Conservation (phyloP, 805 yeast species). For the Ogataea sp. region DNA sequence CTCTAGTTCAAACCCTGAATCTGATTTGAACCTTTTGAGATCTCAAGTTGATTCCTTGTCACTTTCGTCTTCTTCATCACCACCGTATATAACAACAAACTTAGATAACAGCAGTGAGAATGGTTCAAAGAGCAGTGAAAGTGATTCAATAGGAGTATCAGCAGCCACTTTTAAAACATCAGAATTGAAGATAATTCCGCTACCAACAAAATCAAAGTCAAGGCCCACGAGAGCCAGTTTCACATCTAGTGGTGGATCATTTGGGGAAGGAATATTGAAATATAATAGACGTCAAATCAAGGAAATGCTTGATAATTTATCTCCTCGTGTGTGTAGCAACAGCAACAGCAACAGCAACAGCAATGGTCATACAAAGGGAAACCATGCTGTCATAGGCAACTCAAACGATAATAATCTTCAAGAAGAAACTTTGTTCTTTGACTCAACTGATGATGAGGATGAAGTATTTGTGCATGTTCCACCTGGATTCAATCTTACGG, state of each 20-base stretch:
- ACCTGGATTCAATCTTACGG: conserved; percentile 11
- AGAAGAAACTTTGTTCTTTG: too few species aligned
- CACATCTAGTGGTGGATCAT: conserved; percentile 27
- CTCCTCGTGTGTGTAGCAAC: too few species aligned
- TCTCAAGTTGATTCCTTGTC: not conserved
- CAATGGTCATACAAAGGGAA: too few species aligned
- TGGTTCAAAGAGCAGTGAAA: too few species aligned
- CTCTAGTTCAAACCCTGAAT: too few species aligned
- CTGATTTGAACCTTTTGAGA: too few species aligned
- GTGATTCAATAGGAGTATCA: too few species aligned
- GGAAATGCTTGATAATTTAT: conserved; percentile 22
- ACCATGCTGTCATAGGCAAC: too few species aligned
- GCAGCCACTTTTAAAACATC: too few species aligned
- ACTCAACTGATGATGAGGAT: not conserved
- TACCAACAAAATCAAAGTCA: too few species aligned
- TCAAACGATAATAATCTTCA: too few species aligned
- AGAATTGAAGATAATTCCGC: not conserved
- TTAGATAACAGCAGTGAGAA: not conserved
- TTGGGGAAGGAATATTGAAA: conserved; percentile 28
- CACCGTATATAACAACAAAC: not conserved
- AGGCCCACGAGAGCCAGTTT: conserved; percentile 22
- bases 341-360: not conserved
- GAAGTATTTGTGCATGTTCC: conserved; percentile 13
- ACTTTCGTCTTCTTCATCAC: not conserved
- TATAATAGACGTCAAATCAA: conserved; percentile 24